Evolutionary conservation across 148 eudicot genomes (phyloP).

Genomic region (Polygonum maritimum): DNA sequence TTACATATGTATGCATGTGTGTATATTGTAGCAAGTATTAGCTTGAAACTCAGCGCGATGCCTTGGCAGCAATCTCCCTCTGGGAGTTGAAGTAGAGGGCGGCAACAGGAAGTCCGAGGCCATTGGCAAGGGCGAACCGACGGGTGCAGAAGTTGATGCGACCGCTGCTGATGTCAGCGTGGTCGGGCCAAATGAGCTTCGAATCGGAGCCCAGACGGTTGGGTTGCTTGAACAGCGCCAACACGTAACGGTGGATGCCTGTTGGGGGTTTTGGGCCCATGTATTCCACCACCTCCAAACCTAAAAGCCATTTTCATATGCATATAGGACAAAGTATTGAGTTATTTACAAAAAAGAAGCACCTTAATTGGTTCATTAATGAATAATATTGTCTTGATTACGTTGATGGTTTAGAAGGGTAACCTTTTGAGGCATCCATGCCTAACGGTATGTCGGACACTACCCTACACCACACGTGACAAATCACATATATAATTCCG

Average conservation of each 20-base stretch:
- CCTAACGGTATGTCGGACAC: conserved; percentile 29
- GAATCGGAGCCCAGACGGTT: not conserved
- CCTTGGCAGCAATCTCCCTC: conserved; percentile 14
- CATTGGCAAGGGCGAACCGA: conserved; percentile 22
- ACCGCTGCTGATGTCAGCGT: not conserved
- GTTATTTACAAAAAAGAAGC: too few species aligned
- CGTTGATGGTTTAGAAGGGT: not conserved
- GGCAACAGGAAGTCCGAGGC: conserved; percentile 40
- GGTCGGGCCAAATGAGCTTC: not conserved
- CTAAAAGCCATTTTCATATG: conserved; percentile 7
- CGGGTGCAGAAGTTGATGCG: conserved; percentile 36
- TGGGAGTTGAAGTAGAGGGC: conserved; percentile 40
- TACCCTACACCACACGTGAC: conserved; percentile 17
- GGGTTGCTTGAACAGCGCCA: conserved; percentile 25
- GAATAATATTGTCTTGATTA: too few species aligned
- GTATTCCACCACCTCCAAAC: conserved; percentile 36
- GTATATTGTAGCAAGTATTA: too few species aligned
- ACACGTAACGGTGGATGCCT: conserved; percentile 38
- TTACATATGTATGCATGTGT: too few species aligned
- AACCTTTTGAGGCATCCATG: conserved; percentile 26
- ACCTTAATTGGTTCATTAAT: too few species aligned
- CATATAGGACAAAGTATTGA: not conserved
- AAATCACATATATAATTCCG: not conserved
- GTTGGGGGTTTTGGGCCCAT: conserved; percentile 35
- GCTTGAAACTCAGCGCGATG: not conserved